Base-by-base conservation (phyloP, 257 asterid species). In the Lantana camara region DNA sequence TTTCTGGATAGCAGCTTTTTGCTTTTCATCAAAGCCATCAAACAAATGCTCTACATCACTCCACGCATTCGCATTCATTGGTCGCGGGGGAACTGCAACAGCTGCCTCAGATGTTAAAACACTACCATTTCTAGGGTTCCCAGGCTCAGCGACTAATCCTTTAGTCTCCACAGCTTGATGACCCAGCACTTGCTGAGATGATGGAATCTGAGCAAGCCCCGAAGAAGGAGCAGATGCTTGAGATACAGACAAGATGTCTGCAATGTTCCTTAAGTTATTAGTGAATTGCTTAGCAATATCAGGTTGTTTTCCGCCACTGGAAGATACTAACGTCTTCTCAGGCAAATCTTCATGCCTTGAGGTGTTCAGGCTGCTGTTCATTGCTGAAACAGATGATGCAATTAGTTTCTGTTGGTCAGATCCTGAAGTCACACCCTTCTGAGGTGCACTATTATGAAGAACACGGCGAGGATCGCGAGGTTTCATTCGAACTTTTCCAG, bases 391-490 rank as follows among this genome's bases (percentile, higher is more conserved):
- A 68, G 64, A 65, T 20, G 80, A 72, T 30, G 85, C 52, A 80
- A 51, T 74, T 57, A 65, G 12, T 58, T 73, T 85, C 17, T 83
- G 52, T 71, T 81, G 95, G 74, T 85, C 90, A 48, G 73, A 57
- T 34, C 72, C 86, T 61, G 73, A 20, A 71, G 65, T 44, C 48
- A 62, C 75, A 62, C 77, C 75, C 68, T 79, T 81, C 44, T 75
- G 88, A 64, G 75, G 71, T 27, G 83, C 74, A 68, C 61, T 70
- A 67, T 68, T 83, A 57, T 84, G 95, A 61, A 94, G 88, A 72
- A 76, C 68, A 57, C 97, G 96, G 6, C 99, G 97, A 46, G 99
- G 99, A 69, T 94, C 97, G 23, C 97, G 97, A 63, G 95, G 91
- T 76, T 86, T 94, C 97, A 94, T 90, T 37, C 96, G 90, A 59